phyloP scores from a whole-genome alignment of 2,329 filamentous ascomycete species.

The Phialemoniopsis sp. region DNA sequence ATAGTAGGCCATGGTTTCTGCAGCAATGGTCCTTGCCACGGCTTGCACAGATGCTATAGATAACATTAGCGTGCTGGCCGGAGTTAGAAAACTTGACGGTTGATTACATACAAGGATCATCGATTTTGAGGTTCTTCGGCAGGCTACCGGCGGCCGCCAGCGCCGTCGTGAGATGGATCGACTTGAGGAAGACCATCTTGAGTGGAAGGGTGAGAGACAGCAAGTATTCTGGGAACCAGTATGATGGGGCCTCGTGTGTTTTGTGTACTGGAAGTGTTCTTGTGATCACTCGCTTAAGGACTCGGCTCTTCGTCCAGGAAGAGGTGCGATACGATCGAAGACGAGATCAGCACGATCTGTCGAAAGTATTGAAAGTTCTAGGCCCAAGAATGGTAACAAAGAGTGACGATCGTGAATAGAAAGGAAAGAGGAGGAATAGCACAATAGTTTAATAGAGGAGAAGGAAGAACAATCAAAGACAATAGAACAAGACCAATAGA shows the following conservation, averaged over 20 bases:
- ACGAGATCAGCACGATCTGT: no score
- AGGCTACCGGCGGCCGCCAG: constrained; percentile 11
- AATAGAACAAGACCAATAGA: no score
- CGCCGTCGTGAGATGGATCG: constrained; percentile 10
- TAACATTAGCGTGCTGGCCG: constrained; percentile 8
- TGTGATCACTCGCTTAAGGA: neutral
- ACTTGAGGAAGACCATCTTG: constrained; percentile 20
- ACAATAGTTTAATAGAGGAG: no score
- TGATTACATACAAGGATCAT: constrained; percentile 22
- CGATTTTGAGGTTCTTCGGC: constrained; percentile 30
- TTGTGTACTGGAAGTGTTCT: neutral
- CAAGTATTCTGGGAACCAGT: neutral
- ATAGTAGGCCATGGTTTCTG: constrained; percentile 61
- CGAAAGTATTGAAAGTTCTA: no score
- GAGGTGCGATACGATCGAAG: neutral
- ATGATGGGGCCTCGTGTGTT: neutral
- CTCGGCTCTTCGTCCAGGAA: neutral
- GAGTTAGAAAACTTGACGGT: neutral
- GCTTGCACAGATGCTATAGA: constrained; percentile 54
- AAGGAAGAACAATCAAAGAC: no score
- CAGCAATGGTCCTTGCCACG: constrained; percentile 56
- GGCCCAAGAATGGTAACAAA: no score
- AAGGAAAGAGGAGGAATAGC: no score
- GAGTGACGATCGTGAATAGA: no score
- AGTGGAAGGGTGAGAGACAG: neutral